Conservation (phyloP, 345 rosid species). For the Schrenkiella parvula region DNA sequence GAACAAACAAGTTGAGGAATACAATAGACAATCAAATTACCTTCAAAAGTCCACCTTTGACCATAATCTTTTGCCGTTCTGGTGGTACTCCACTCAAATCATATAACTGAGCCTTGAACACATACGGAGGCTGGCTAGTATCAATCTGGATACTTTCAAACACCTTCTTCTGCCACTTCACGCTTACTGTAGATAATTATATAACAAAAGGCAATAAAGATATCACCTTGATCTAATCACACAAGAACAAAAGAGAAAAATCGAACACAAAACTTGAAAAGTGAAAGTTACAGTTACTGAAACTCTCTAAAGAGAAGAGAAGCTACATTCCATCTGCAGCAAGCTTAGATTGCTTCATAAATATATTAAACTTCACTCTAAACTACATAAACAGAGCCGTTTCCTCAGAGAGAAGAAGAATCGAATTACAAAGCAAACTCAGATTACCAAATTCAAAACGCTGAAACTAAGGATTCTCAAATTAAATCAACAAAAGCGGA, state of each 20-base stretch:
- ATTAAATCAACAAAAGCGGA: not conserved
- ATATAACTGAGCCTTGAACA: slow-evolving; percentile 84
- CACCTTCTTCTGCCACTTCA: slow-evolving; percentile 92
- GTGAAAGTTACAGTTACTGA: too few relatives aligned
- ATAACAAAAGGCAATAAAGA: not conserved
- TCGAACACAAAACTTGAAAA: too few relatives aligned
- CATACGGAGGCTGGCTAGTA: slow-evolving; percentile 62
- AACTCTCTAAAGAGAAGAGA: too few relatives aligned
- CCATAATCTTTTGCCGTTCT: slow-evolving; percentile 94
- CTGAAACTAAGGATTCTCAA: not conserved
- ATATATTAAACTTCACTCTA: too few relatives aligned
- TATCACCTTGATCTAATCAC: too few relatives aligned
- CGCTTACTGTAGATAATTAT: slow-evolving; percentile 48
- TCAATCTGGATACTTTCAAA: slow-evolving; percentile 76
- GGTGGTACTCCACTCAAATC: slow-evolving; percentile 93
- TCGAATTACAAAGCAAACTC: not conserved
- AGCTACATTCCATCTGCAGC: not conserved
- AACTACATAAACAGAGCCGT: too few relatives aligned
- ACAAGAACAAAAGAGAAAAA: too few relatives aligned
- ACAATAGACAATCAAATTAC: slow-evolving; percentile 27
- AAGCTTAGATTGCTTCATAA: not conserved
- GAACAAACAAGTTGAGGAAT: not conserved
- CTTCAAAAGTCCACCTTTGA: slow-evolving; percentile 89
- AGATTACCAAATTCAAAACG: not conserved
- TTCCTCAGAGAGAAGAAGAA: not conserved